Evolutionary conservation across 1,284 basidiomycete genomes (phyloP), one percentile per base, ranked within the genome.

Genomic region (Sphaerobolus stellatus): DNA sequence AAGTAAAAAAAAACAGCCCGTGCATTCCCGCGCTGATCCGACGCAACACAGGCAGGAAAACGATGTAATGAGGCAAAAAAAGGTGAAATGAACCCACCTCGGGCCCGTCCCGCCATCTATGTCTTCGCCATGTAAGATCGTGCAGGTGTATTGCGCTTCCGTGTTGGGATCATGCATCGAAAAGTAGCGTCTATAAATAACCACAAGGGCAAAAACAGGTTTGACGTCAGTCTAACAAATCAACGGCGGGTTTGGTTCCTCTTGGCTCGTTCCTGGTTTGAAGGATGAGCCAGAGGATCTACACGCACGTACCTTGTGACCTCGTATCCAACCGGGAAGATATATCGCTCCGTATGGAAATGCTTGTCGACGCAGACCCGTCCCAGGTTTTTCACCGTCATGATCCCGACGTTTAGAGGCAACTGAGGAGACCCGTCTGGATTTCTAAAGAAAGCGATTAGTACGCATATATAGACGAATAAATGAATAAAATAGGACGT

Each of bases 301-400:
- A 7, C n/a, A 38, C 3, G 2, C 7, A 65, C 74, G 50, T 52
- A 88, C 88, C 88, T 77, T 3, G 82, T 87, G 4, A 90, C 88
- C 66, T 90, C 86, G 65, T 90, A 92, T 18, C 88, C 88, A 47
- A 91, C 84, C 18, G 89, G 89, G 63, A 89, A 92, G 59, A 92
- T 91, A 66, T 91, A 91, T 55, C 90, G 75, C 66, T 91, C 88
- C 0, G 89, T 90, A 66, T 89, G 86, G 64, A 90, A 91, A 66
- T 89, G 86, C 61, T 90, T 87, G 44, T 86, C 76, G 80, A 84
- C 82, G 64, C 86, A 89, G 4, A 90, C 81, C 58, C 82, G 77
- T 4, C 89, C 89, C 1, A 92, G 74, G 55, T 66, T 81, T 54
- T 83, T 73, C 20, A 91, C 84, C 1, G 86, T 88, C 86, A 91